phyloP scores from a whole-genome alignment of 495 filamentous ascomycete genomes.

The Xylaria longipes region DNA sequence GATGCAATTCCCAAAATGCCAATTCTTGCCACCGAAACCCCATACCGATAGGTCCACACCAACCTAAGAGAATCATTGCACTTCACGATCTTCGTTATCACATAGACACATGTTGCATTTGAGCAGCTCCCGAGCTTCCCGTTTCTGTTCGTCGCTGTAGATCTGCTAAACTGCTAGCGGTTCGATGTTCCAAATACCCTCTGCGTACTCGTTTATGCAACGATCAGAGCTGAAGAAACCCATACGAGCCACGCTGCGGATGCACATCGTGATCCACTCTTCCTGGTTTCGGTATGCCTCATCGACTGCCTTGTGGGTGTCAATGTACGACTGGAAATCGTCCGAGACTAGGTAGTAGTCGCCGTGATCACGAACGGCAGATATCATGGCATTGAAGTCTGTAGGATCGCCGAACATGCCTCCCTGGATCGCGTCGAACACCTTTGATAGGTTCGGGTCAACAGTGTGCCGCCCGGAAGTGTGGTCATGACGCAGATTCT shows the following conservation, averaged over 20 bases:
- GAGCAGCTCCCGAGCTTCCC: neutral
- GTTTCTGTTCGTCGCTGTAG: neutral
- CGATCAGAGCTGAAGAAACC: constrained; percentile 96
- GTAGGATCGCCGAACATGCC: constrained; percentile 78
- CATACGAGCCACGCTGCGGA: constrained; percentile 88
- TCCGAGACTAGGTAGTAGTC: constrained; percentile 98
- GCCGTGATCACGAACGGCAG: constrained; percentile 86
- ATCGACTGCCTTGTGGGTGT: constrained; percentile 89
- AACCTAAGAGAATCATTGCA: neutral
- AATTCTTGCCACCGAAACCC: neutral
- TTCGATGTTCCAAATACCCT: constrained; percentile 96
- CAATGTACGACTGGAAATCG: constrained; percentile 91
- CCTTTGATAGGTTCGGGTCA: constrained; percentile 74
- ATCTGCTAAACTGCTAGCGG: constrained; percentile 57
- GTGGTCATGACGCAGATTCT: constrained; percentile 92
- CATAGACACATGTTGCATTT: neutral
- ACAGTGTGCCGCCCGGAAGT: constrained; percentile 79
- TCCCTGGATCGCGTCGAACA: constrained; percentile 81
- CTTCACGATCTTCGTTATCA: neutral
- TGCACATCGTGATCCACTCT: constrained; percentile 88
- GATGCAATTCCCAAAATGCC: neutral
- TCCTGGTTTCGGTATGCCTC: constrained; percentile 89
- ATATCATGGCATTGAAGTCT: constrained; percentile 79
- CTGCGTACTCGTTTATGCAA: constrained; percentile 98
- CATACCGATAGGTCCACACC: neutral